Percentiles rank a stretch among this genome's conserved stretches.
These are phyloP conservation scores for Schwanniomyces vanrijiae DNA, from an alignment of 805 yeast genomes.

Conservation along the genomic window DNA sequence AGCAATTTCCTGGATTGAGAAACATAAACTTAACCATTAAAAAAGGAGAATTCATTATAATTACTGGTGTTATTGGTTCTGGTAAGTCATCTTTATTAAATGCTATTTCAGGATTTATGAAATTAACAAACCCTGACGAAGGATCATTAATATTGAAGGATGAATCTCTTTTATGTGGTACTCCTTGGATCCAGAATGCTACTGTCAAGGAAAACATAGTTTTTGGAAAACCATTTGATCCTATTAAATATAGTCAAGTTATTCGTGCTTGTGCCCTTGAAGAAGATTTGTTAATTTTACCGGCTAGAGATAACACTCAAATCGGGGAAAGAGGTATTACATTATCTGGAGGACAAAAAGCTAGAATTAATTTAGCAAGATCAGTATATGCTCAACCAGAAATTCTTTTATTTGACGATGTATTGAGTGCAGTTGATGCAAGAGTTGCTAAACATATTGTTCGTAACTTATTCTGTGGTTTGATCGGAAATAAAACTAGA, in stretches of 20 bases:
- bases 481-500: constrained; percentile 33
- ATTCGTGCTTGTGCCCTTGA: constrained; percentile 40
- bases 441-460: constrained; percentile 43
- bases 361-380: constrained; percentile 45
- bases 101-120: constrained; percentile 44
- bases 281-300: constrained; percentile 34
- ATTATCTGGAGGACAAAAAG: constrained; percentile 47
- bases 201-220: constrained; percentile 40
- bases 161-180: constrained; percentile 33
- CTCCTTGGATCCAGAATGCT: constrained; percentile 46
- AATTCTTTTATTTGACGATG: constrained; percentile 41
- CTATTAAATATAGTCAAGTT: constrained; percentile 24
- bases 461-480: constrained; percentile 32
- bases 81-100: constrained; percentile 42
- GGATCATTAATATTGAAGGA: constrained; percentile 27
- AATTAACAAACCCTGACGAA: constrained; percentile 20
- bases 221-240: constrained; percentile 36
- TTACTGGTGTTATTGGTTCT: constrained; percentile 44
- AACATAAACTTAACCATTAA: constrained; percentile 31
- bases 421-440: constrained; percentile 45
- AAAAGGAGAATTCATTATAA: constrained; percentile 37
- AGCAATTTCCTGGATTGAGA: constrained; percentile 31
- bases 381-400: constrained; percentile 36
- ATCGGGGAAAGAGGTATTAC: constrained; percentile 47
- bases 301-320: constrained; percentile 41